Base-by-base conservation (phyloP, 2,329 filamentous ascomycete species). In the Talaromyces sp. region DNA sequence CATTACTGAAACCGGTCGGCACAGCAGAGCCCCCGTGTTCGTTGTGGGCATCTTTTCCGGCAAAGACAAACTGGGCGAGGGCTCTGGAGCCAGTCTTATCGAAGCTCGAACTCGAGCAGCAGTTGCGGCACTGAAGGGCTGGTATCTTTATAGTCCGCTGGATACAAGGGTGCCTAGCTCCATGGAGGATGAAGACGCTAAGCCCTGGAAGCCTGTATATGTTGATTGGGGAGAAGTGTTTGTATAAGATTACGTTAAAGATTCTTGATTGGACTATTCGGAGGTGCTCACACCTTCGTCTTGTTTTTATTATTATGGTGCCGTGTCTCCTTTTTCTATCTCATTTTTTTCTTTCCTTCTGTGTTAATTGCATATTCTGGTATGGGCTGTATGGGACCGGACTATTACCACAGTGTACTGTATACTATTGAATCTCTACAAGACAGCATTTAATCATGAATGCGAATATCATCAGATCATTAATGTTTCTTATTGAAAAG, bases 31-130 rank as follows among this genome's bases (percentile, higher is more conserved):
- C 61, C 93, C 94, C 17, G 94, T 99, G 17, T 97, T 88, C 70
- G 87, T 97, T 31, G 92, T 99, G 14, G 94, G 93, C 61, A 92
- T 99, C 63, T 99, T 89, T 79, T 95, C 90, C 66, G 94, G 93
- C 56, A 81, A 83, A 62, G 92, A 99, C 73, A 93, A 94, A 82
- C 81, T 99, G 48, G 94, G 93, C 59, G 93, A 99, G 79, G 94
- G 88, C n/a, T 83, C 87, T 21, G 94, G 90, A 26, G 80, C 88
- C 54, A 92, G 85, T 74, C 79, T 97, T 60, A 82, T 91, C 65
- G 85, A 91, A 68, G 93, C 90, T 32, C 85, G 91, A 64, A 82
- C 85, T 64, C 85, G 90, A 73, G 94, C 94, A 21, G 86, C 90
- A 41, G 92, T 95, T 69, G 88, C 89, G 64, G 88, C 92, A 19